These are phyloP conservation scores for Microcera coccophila DNA, from an alignment of 2,329 filamentous ascomycete genomes.

Conservation along the genomic window DNA sequence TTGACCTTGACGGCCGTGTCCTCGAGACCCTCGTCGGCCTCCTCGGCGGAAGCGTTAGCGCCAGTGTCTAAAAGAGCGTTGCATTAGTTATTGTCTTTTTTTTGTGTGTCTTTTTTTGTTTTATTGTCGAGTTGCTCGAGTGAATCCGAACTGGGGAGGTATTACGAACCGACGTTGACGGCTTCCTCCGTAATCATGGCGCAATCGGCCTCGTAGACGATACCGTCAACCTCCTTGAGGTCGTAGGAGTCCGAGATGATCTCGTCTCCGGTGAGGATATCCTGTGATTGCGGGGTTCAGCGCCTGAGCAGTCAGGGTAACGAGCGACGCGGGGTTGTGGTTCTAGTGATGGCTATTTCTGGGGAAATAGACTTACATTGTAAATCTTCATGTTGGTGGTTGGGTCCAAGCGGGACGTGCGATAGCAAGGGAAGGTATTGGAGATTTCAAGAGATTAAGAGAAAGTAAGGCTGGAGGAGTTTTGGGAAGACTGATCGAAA, in stretches of 20 bases:
- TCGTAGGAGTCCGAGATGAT: constrained; percentile 94
- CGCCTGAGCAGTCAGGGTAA: constrained; percentile 19
- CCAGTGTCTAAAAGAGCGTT: constrained; percentile 62
- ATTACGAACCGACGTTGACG: constrained; percentile 66
- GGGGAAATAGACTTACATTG: constrained; percentile 49
- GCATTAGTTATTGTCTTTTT: constrained; percentile 10
- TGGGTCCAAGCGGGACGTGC: constrained; percentile 20
- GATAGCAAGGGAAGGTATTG: constrained; percentile 17
- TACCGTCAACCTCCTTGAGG: constrained; percentile 72
- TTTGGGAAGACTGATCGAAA: constrained; percentile 12
- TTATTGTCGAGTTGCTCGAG: background rate
- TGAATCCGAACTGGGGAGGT: background rate
- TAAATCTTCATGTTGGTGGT: constrained; percentile 68
- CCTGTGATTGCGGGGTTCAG: constrained; percentile 52
- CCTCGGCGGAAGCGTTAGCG: constrained; percentile 96
- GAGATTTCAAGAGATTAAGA: no score
- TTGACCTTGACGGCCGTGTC: constrained; percentile 72
- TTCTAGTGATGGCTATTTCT: constrained; percentile 1
- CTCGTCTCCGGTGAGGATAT: constrained; percentile 87
- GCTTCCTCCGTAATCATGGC: constrained; percentile 78
- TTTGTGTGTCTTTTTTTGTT: background rate
- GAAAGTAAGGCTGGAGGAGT: constrained; percentile 14
- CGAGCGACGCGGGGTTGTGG: constrained; percentile 18
- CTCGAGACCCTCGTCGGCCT: constrained; percentile 70
- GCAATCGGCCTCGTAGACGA: constrained; percentile 89